A percentile compares a stretch with the other conserved stretches of the same genome.
phyloP scores from a whole-genome alignment of 176 grass and related monocot species.

The barley (Hordeum vulgare) region MorexV3_pseudomolecules_assembly NC_058520.1:145021658-145022157 shows the following conservation, averaged over 20 bases:
- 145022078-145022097: neutral
- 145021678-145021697: constrained; percentile 48
- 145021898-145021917: neutral
- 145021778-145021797: constrained; percentile 33
- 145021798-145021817: constrained; percentile 53
- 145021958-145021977: constrained; percentile 24
- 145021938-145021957: constrained; percentile 33
- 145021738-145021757: constrained; percentile 7
- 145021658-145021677: constrained; percentile 31
- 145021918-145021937: constrained; percentile 23
- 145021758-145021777: constrained; percentile 35
- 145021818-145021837: neutral
- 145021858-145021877: neutral
- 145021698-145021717: constrained; percentile 26
- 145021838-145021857: neutral
- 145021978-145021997: constrained; percentile 51
- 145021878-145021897: neutral
- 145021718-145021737: neutral
- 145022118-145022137: neutral
- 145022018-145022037: constrained; percentile 41
- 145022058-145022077: constrained; percentile 17
- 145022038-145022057: constrained; percentile 24
- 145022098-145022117: neutral
- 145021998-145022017: constrained; percentile 50
- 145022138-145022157: neutral